Conservation (phyloP, 75 land plant genomes). For the Selaginella moellendorffii region DNA sequence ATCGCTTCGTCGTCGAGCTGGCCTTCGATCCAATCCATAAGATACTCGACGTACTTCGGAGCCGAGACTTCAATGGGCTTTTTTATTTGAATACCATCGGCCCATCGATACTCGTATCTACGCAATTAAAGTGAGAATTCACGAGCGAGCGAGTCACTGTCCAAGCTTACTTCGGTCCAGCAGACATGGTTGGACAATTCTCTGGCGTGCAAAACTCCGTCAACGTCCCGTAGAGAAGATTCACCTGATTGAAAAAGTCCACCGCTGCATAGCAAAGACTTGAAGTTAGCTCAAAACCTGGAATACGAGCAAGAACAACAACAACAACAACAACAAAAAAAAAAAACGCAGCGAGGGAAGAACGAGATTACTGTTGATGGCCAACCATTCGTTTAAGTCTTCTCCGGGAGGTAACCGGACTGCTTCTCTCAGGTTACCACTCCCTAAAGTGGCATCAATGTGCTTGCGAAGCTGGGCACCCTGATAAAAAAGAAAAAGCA, state of each 20-base stretch:
- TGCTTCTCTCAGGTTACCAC: conserved; percentile 74
- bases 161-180: conserved; percentile 61
- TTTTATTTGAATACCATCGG: conserved; percentile 73
- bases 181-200: conserved; percentile 76
- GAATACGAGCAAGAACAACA: too few relatives aligned
- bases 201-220: conserved; percentile 71
- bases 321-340: too few relatives aligned
- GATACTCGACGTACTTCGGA: conserved; percentile 78
- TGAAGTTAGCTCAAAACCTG: too few relatives aligned
- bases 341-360: neutral
- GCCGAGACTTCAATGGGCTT: conserved; percentile 87
- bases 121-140: neutral
- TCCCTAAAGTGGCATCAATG: conserved; percentile 75
- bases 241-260: conserved; percentile 93
- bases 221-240: conserved; percentile 65
- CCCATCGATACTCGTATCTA: conserved; percentile 92
- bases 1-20: conserved; percentile 75
- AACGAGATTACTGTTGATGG: conserved; percentile 49
- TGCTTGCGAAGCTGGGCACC: conserved; percentile 63
- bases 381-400: conserved; percentile 73
- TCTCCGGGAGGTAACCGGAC: conserved; percentile 71
- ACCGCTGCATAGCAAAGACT: conserved; percentile 51
- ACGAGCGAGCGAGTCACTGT: neutral
- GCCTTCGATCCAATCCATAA: conserved; percentile 84
- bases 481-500: conserved; percentile 17